phyloP scores from a whole-genome alignment of 2,329 filamentous ascomycete species.

The Colletotrichum brevisporum region DNA sequence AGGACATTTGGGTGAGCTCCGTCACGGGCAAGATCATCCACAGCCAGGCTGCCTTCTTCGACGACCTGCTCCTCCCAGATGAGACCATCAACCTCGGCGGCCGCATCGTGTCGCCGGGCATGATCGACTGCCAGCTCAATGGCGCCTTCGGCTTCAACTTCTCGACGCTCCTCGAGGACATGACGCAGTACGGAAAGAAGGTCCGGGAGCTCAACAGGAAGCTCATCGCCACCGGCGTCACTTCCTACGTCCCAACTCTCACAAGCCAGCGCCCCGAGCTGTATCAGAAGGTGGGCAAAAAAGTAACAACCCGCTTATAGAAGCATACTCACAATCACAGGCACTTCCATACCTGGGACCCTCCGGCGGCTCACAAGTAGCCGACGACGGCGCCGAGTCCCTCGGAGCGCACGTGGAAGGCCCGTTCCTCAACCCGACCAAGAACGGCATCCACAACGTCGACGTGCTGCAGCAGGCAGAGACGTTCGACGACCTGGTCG shows the following conservation, averaged over 20 bases:
- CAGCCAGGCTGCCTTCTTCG: conserved; percentile 77
- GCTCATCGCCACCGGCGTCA: conserved; percentile 85
- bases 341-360: conserved; percentile 84
- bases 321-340: conserved; percentile 47
- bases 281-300: conserved; percentile 77
- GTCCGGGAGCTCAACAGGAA: conserved; percentile 78
- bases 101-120: conserved; percentile 85
- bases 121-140: conserved; percentile 94
- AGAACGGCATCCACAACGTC: conserved; percentile 88
- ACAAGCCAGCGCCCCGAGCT: conserved; percentile 85
- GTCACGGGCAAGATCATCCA: conserved; percentile 84
- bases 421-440: conserved; percentile 85
- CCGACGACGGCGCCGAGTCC: conserved; percentile 83
- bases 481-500: conserved; percentile 75
- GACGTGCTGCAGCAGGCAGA: conserved; percentile 77
- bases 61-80: conserved; percentile 78
- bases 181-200: conserved; percentile 79
- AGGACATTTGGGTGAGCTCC: conserved; percentile 92
- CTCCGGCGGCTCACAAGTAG: conserved; percentile 70
- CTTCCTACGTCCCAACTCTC: conserved; percentile 88
- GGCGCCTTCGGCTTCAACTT: conserved; percentile 96
- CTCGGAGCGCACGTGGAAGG: conserved; percentile 93
- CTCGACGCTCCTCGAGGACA: conserved; percentile 80
- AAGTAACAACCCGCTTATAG: neutral
- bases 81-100: conserved; percentile 83